Evolutionary conservation across 306 rosid species (phyloP).

Genomic region (Prunus mira): DNA sequence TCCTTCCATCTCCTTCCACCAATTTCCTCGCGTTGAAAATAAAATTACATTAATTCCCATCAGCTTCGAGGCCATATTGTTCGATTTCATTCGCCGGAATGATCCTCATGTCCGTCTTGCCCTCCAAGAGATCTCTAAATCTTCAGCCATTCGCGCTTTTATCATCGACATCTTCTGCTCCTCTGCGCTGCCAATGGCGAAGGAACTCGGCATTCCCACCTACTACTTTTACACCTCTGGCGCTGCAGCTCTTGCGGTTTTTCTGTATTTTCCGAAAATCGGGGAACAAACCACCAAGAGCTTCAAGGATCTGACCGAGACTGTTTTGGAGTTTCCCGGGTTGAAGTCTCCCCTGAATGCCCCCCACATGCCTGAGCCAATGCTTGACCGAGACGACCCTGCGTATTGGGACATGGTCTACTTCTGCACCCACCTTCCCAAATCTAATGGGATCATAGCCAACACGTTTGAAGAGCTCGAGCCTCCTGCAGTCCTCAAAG

Average conservation of each 20-base stretch:
- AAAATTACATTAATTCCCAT: background rate
- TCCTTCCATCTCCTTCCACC: conserved; percentile 33
- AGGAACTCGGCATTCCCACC: conserved; percentile 23
- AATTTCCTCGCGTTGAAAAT: conserved; percentile 10
- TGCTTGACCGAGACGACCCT: conserved; percentile 12
- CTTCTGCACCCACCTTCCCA: background rate
- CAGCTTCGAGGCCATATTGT: background rate
- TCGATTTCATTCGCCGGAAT: conserved; percentile 20
- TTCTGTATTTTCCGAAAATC: conserved; percentile 18
- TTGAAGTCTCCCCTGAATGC: conserved; percentile 3
- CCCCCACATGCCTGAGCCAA: background rate
- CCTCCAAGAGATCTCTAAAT: conserved; percentile 18
- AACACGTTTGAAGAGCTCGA: conserved; percentile 35
- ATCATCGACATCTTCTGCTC: conserved; percentile 32
- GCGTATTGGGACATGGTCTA: background rate
- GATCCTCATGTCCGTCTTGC: background rate
- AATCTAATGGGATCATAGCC: conserved; percentile 16
- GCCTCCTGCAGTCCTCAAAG: conserved; percentile 3
- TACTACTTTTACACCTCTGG: conserved; percentile 30
- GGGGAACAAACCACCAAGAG: background rate
- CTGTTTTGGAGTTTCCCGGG: conserved; percentile 7
- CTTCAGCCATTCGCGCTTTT: conserved; percentile 8
- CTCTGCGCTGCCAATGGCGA: conserved; percentile 9
- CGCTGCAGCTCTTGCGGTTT: conserved; percentile 7
- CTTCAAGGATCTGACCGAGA: conserved; percentile 13